A percentile compares a stretch with the other conserved stretches of the same genome.
These are phyloP conservation scores for Fusarium decemcellulare DNA, from an alignment of 2,329 filamentous ascomycete species.

Conservation along the genomic window DNA sequence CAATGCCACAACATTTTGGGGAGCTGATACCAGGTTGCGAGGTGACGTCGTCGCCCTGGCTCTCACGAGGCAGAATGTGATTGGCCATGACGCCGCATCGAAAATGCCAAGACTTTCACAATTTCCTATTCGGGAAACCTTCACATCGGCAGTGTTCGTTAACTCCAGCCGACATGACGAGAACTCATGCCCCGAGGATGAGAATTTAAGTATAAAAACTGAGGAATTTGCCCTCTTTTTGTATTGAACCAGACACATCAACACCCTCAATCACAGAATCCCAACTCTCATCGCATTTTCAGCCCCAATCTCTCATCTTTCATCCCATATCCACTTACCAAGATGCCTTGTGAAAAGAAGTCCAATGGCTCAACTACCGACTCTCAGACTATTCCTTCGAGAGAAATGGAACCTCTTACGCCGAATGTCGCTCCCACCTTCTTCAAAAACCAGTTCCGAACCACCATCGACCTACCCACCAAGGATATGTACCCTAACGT, in stretches of 20 bases:
- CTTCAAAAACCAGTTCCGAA: conserved; percentile 41
- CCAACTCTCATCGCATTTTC: neutral
- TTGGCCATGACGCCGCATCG: conserved; percentile 21
- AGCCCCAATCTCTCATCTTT: neutral
- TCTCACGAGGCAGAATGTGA: neutral
- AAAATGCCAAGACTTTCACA: conserved; percentile 38
- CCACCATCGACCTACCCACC: conserved; percentile 39
- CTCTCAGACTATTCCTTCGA: conserved; percentile 13
- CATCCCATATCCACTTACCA: neutral
- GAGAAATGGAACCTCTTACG: conserved; percentile 23
- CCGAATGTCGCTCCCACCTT: conserved; percentile 24
- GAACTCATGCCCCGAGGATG: neutral
- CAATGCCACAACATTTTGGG: neutral
- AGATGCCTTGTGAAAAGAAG: conserved; percentile 25
- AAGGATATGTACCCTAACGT: conserved; percentile 29
- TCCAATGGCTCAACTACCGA: neutral
- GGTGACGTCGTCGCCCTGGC: neutral
- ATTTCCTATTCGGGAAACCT: conserved; percentile 29
- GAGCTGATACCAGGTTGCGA: no score
- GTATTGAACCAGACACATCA: fast-evolving
- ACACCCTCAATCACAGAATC: neutral
- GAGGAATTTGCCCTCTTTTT: neutral
- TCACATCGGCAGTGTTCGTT: neutral
- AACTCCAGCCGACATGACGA: neutral
- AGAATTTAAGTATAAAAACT: conserved; percentile 14